Percentiles rank a stretch among this genome's conserved stretches.
Evolutionary conservation across 192 early-diverging fungal species (phyloP).

Genomic region (Mortierella alpina): DNA sequence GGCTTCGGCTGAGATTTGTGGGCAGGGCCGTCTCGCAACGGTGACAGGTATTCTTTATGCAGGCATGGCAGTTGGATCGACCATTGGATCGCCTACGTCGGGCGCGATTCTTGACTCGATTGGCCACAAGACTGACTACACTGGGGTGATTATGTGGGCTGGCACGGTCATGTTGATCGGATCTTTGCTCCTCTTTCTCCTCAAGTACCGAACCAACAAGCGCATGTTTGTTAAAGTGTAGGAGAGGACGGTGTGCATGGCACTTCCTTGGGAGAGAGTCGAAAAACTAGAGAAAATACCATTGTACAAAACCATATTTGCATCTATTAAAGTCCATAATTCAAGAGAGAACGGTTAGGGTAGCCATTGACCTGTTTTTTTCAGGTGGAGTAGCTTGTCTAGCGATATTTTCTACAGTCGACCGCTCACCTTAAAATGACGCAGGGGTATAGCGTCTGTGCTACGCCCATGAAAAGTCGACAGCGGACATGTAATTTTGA

Average conservation of each 20-base stretch:
- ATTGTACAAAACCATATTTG: too few relatives aligned
- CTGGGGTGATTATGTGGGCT: constrained; percentile 37
- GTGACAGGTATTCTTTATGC: constrained; percentile 48
- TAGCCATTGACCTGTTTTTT: too few relatives aligned
- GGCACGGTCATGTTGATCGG: constrained; percentile 33
- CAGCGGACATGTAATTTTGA: too few relatives aligned
- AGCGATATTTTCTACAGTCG: too few relatives aligned
- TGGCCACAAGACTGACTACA: constrained; percentile 33
- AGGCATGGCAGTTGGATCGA: constrained; percentile 44
- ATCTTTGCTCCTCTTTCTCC: constrained; percentile 14
- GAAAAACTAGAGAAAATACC: not conserved
- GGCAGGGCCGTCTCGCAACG: constrained; percentile 22
- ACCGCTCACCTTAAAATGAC: too few relatives aligned
- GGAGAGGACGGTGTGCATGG: not conserved
- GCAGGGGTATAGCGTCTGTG: too few relatives aligned
- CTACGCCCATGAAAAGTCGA: too few relatives aligned
- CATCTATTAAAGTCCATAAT: too few relatives aligned
- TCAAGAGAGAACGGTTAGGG: too few relatives aligned
- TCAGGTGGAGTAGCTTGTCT: too few relatives aligned
- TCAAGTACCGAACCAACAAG: constrained; percentile 26
- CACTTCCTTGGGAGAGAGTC: not conserved
- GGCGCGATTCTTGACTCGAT: constrained; percentile 39
- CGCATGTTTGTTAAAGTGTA: constrained; percentile 29
- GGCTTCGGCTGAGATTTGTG: constrained; percentile 34
- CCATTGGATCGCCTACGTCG: constrained; percentile 43